phyloP scores from a whole-genome alignment of 1,284 basidiomycete species.

The Boletus semigastroideus region DNA sequence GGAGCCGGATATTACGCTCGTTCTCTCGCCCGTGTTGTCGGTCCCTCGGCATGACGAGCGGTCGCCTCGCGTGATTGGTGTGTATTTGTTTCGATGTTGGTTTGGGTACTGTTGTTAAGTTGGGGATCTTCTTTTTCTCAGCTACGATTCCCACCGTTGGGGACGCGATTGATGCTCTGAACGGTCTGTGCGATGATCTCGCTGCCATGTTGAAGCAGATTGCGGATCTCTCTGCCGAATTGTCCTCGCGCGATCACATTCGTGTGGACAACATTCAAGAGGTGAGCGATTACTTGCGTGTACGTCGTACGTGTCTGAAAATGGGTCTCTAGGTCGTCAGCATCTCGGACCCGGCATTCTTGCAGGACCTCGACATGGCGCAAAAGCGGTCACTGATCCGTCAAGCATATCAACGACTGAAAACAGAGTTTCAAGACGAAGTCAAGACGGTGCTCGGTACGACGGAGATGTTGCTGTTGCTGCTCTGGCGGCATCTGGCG shows the following conservation, averaged over 20 bases:
- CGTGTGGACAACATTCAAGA: conserved; percentile 72
- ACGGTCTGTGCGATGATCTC: conserved; percentile 60
- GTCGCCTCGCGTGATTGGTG: conserved; percentile 41
- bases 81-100: conserved; percentile 4
- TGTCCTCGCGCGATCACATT: conserved; percentile 69
- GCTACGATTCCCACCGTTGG: conserved; percentile 77
- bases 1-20: conserved; percentile 67
- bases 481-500: conserved; percentile 84
- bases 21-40: conserved; percentile 61
- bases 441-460: conserved; percentile 56
- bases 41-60: conserved; percentile 47
- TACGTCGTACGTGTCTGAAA: background rate
- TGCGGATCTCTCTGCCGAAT: conserved; percentile 64
- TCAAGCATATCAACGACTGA: conserved; percentile 56
- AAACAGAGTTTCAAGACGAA: conserved; percentile 42
- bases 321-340: conserved; percentile 47
- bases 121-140: conserved; percentile 24
- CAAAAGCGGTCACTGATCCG: conserved; percentile 67
- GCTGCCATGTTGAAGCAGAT: conserved; percentile 64
- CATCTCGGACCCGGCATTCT: conserved; percentile 51
- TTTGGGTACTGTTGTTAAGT: background rate
- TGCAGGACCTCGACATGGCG: conserved; percentile 64
- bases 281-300: conserved; percentile 37
- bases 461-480: conserved; percentile 80
- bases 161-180: conserved; percentile 70